Evolutionary conservation across 768 basidiomycete species (phyloP).

Genomic region (Artomyces pyxidatus): DNA sequence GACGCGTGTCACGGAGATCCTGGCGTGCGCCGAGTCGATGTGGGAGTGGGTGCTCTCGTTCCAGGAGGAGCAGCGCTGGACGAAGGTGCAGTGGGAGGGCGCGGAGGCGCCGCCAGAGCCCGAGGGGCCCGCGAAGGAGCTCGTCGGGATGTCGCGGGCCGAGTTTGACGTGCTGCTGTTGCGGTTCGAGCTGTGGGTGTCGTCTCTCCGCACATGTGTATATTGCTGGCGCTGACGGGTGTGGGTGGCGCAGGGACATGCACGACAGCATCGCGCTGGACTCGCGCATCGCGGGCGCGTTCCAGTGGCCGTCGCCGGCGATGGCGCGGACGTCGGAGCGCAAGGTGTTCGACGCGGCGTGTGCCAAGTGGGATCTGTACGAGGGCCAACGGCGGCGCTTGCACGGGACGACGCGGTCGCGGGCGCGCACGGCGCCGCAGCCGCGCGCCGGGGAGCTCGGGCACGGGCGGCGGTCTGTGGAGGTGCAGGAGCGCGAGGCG

Average conservation of each 20-base stretch:
- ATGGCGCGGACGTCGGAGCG: conserved; percentile 39
- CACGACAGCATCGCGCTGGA: conserved; percentile 45
- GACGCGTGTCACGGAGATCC: conserved; percentile 51
- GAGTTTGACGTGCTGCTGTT: conserved; percentile 54
- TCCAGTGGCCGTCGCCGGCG: conserved; percentile 38
- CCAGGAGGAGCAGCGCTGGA: conserved; percentile 25
- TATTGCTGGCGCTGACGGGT: conserved; percentile 1
- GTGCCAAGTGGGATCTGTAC: conserved; percentile 49
- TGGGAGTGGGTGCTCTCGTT: conserved; percentile 65
- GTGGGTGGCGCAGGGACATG: conserved; percentile 49
- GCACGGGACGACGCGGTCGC: background rate
- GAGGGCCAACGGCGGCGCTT: conserved; percentile 24
- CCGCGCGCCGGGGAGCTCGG: no score
- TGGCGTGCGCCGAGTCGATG: conserved; percentile 69
- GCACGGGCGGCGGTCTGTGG: no score
- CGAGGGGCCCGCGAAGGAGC: conserved; percentile 15
- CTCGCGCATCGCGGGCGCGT: conserved; percentile 36
- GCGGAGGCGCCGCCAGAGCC: background rate
- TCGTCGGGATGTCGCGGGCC: conserved; percentile 45
- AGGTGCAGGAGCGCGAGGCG: background rate
- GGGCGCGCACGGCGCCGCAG: conserved; percentile 1
- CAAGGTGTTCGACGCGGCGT: conserved; percentile 48
- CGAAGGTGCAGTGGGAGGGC: background rate
- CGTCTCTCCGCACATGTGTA: background rate
- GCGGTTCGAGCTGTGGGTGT: conserved; percentile 54